Conservation (phyloP, 441 rosid genomes). For the Bocquillonia castaneifolia region DNA sequence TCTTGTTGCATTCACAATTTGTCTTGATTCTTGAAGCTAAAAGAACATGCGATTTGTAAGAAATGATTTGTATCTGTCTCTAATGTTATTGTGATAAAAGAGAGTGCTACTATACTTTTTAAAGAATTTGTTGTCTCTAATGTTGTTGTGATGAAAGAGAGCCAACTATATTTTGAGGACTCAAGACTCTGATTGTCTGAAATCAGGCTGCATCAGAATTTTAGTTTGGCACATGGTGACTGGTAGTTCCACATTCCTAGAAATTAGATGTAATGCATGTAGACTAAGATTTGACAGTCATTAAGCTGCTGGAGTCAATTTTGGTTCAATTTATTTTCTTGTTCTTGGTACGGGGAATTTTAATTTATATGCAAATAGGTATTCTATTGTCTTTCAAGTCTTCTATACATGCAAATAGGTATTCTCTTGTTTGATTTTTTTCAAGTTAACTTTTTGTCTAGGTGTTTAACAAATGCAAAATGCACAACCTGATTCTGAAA, state of each 20-base stretch:
- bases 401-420: neutral
- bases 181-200: neutral
- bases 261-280: neutral
- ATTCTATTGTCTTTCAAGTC: neutral
- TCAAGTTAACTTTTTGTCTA: neutral
- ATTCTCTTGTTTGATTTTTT: too few relatives aligned
- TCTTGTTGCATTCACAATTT: too few relatives aligned
- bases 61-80: neutral
- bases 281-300: neutral
- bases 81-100: neutral
- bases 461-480: neutral
- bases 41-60: neutral
- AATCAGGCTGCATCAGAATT: neutral
- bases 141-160: neutral
- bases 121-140: neutral
- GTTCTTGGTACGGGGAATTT: neutral
- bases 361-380: neutral
- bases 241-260: neutral
- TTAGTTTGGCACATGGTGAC: too few relatives aligned
- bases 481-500: too few relatives aligned
- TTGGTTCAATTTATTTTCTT: too few relatives aligned
- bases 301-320: too few relatives aligned
- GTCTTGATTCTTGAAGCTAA: slow-evolving; percentile 2
- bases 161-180: neutral
- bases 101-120: neutral